Evolutionary conservation across 1,284 basidiomycete species (phyloP).

Genomic region (Tylopilus orsonianus): DNA sequence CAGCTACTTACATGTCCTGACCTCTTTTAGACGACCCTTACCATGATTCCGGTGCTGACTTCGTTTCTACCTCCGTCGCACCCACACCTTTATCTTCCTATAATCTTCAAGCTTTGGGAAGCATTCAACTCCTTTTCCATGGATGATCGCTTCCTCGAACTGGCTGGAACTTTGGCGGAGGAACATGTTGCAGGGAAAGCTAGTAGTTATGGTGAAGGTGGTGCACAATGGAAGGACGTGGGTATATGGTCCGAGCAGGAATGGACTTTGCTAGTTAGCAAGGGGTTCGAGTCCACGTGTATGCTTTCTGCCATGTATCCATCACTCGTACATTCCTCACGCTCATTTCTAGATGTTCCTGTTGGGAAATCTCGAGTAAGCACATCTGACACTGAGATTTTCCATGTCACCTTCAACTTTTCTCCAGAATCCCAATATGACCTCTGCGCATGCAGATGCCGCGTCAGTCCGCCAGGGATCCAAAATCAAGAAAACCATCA

Average conservation of each 20-base stretch:
- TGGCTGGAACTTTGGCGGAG: constrained; percentile 75
- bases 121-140: constrained; percentile 79
- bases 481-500: constrained; percentile 77
- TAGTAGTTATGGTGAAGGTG: constrained; percentile 51
- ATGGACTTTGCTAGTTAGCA: constrained; percentile 85
- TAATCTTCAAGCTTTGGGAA: constrained; percentile 82
- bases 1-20: neutral
- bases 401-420: constrained; percentile 4
- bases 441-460: constrained; percentile 67
- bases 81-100: constrained; percentile 67
- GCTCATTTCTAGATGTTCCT: constrained; percentile 60
- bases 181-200: constrained; percentile 70
- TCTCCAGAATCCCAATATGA: constrained; percentile 58
- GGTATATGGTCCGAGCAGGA: constrained; percentile 88
- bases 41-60: constrained; percentile 69
- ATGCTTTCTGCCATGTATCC: constrained; percentile 30
- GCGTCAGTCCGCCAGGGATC: constrained; percentile 62
- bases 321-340: constrained; percentile 47
- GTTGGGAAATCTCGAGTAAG: constrained; percentile 65
- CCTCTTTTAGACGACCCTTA: constrained; percentile 52
- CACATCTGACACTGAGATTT: neutral
- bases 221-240: constrained; percentile 70
- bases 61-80: constrained; percentile 76
- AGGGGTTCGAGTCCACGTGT: constrained; percentile 89
- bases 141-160: constrained; percentile 84